Evolutionary conservation across 2,329 filamentous ascomycete species (phyloP).

Genomic region (Ceratocystis cubensis): DNA sequence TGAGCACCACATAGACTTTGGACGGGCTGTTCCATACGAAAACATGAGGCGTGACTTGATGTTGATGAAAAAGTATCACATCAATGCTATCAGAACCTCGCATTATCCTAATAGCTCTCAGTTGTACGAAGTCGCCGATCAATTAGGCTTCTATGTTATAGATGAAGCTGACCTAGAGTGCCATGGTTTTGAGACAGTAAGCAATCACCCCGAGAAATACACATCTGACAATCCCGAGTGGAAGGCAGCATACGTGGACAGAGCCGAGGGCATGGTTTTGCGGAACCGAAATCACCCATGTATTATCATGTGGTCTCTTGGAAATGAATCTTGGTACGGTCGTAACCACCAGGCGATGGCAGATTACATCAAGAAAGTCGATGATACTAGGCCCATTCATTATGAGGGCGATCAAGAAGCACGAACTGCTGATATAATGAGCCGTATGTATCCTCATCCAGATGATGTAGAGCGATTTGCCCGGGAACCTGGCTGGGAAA

Average conservation of each 20-base stretch:
- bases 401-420: conserved; percentile 52
- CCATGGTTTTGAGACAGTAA: conserved; percentile 37
- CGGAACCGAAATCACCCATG: conserved; percentile 49
- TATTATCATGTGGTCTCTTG: conserved; percentile 58
- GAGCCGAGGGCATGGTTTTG: conserved; percentile 50
- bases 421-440: conserved; percentile 48
- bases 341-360: conserved; percentile 57
- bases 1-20: conserved; percentile 52
- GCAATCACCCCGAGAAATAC: conserved; percentile 35
- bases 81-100: conserved; percentile 56
- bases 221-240: conserved; percentile 49
- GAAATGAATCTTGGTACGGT: conserved; percentile 61
- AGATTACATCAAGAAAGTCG: conserved; percentile 44
- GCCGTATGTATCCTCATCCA: conserved; percentile 50
- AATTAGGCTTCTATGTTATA: conserved; percentile 52
- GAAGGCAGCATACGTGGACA: conserved; percentile 53
- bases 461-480: conserved; percentile 34
- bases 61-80: conserved; percentile 55
- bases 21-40: conserved; percentile 48
- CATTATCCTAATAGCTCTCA: conserved; percentile 52
- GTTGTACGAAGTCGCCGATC: conserved; percentile 49
- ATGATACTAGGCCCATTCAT: conserved; percentile 47
- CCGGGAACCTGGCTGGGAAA: conserved; percentile 31
- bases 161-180: conserved; percentile 45
- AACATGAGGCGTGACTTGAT: conserved; percentile 50